Percentiles rank a stretch among this genome's conserved stretches.
phyloP scores from a whole-genome alignment of 2,329 filamentous ascomycete species.

The Dactylonectria estremocensis region DNA sequence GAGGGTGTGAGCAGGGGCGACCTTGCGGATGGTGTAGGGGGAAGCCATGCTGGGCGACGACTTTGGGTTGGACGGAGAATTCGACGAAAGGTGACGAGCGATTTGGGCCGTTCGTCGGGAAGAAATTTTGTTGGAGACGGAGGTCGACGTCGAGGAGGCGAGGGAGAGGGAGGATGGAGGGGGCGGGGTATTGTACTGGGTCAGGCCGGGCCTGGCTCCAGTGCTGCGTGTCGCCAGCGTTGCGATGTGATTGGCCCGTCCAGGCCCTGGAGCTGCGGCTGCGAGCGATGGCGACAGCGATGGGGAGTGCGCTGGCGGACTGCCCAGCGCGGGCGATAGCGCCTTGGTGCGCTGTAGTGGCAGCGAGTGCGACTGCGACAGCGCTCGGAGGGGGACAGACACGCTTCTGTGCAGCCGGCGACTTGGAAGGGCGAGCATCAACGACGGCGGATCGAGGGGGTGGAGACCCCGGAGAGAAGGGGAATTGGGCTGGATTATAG shows the following conservation, averaged over 20 bases:
- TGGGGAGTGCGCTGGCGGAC: conserved; percentile 23
- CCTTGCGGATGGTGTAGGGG: conserved; percentile 85
- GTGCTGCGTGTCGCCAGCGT: conserved; percentile 43
- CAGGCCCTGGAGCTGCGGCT: conserved; percentile 32
- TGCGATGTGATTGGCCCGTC: conserved; percentile 46
- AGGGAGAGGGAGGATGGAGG: conserved; percentile 52
- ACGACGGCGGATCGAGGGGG: conserved; percentile 31
- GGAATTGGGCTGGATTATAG: conserved; percentile 16
- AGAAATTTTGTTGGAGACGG: conserved; percentile 59
- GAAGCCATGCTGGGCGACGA: conserved; percentile 66
- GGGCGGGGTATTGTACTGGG: conserved; percentile 54
- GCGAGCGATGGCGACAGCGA: conserved; percentile 32
- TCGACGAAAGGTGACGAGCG: conserved; percentile 67
- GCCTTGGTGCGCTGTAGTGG: conserved; percentile 19
- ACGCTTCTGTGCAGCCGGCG: conserved; percentile 42
- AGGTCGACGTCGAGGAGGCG: conserved; percentile 43
- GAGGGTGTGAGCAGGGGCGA: conserved; percentile 91
- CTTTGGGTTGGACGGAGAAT: conserved; percentile 43
- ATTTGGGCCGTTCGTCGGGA: conserved; percentile 68
- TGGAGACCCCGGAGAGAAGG: conserved; percentile 48
- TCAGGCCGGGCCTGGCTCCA: conserved; percentile 43
- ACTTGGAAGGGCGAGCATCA: conserved; percentile 42
- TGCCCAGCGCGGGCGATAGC: conserved; percentile 25
- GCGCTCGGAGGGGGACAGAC: conserved; percentile 26
- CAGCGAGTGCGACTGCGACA: conserved; percentile 5